Base-by-base conservation (phyloP, 176 grass and related monocot genomes). In the Eragrostis curvula region DNA sequence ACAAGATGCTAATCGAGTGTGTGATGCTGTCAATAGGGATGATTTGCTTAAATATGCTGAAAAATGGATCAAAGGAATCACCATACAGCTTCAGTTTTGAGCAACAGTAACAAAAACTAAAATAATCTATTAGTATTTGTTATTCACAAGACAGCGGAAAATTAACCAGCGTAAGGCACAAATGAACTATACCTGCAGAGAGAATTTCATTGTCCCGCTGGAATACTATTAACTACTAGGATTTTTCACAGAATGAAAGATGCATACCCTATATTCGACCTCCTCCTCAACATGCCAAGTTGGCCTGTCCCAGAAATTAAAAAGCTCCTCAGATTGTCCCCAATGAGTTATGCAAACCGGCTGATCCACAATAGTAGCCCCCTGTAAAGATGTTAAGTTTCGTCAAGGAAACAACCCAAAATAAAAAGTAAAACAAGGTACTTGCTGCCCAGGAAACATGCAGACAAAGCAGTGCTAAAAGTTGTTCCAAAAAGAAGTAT, bases 341-440 rank as follows among this genome's bases (percentile, higher is more conserved):
- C 93, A 93, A 14, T 70, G 83, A 72, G 85, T 79, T 87, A 99
- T 99, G 80, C 93, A 99, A 12, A 99, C 93, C 0, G 86, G 91
- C 82, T 99, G 96, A 92, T 99, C 96, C 67, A 96, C 89, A 77
- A 99, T 99, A 55, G 93, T 96, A 79, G 96, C 93, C 43, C 96
- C 96, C 96, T 99, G 73, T 70, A 0, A 90, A 63, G 51, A 89
- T 57, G 8, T 2, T 0, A 72, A 73, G 21, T 56, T 29, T 32
- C 8, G 0, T 67, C 17, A 81, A 66, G 18, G 13, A 4, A n/a
- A 62, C 52, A 48, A 74, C 10, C 53, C 20, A 72, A 20, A 46
- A 29, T 18, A 74, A 21, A 28, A 57, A 13, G 36, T 32, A 76
- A 53, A 30, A 40, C 1, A 30, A 15, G 0, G 3, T 71, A 43